Base-by-base conservation (phyloP, 139 green algal genomes). In the Cymbomonas tetramitiformis region DNA sequence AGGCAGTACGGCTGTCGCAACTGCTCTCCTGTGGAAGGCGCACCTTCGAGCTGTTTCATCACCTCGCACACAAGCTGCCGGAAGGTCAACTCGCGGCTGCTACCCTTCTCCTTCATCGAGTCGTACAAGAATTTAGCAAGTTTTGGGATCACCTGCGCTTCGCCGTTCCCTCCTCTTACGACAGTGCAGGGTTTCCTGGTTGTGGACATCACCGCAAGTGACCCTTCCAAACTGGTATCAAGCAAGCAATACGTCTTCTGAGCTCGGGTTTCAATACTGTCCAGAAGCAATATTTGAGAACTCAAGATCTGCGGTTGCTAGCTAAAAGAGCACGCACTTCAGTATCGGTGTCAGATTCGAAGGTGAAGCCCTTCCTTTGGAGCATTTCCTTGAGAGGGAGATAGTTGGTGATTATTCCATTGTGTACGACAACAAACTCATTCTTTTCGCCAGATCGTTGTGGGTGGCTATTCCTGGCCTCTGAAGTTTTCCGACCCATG, bases 401-500 rank as follows among this genome's bases (percentile, higher is more conserved):
- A 75, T 90, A 95, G 80, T 98, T 99, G 31, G 92, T 98, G 79
- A 99, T 96, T 73, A 97, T 99, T 43, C 91, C 91, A 61, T 99
- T 99, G 82, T 98, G 92, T 29, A 98, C 92, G 5, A 98, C 86
- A 19, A 93, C 72, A 64, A 98, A 99, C 58, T 91, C 80, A 47
- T 79, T 71, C 38, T 74, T 70, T 43, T 46, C 74, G 84, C 56
- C 79, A 88, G 23, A 79, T 65, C 39, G 86, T 79, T 58, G 92
- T 21, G 74, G 91, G 68, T 99, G 91, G 63, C 68, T 79, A 79
- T 99, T 99, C 21, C 72, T 48, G n/a, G n/a, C n/a, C n/a, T n/a
- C n/a, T n/a, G n/a, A n/a, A n/a, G n/a, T n/a, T n/a, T n/a, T n/a
- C n/a, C n/a, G n/a, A n/a, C n/a, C n/a, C n/a, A n/a, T n/a, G n/a